Evolutionary conservation across 2,329 filamentous ascomycete species (phyloP), one percentile per base, ranked within the genome.

Genomic region (Diplodia intermedia): DNA sequence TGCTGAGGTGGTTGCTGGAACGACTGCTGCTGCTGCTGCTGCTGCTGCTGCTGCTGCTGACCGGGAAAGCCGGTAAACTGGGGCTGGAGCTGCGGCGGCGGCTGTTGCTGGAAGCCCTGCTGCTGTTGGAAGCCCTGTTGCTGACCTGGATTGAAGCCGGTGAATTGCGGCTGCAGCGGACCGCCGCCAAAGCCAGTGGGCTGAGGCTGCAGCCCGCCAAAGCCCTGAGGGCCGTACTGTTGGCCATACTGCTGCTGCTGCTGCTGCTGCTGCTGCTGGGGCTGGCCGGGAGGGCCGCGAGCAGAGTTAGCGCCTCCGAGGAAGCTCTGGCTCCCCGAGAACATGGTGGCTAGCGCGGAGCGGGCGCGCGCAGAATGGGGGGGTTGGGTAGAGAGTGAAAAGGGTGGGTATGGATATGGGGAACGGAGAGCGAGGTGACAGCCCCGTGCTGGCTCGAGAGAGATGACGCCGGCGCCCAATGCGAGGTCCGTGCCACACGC

Each of bases 241-340:
- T 74, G 82, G 69, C 75, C 83, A 81, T 73, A 82, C 68, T 74
- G 82, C 70, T 82, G 82, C 74, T 85, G 85, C 68, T 74, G 82
- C 70, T 75, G 83, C 81, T 73, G n/a, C n/a, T n/a, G n/a, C n/a
- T n/a, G 83, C 68, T 74, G 82, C 70, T 82, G 82, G 74, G 85
- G 85, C 72, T 82, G 80, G 71, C 80, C 76, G 77, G 66, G 65
- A 23, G 71, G 88, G 88, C 61, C 91, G 91, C 69, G 89, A 91
- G 78, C 90, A 83, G 86, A 90, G 78, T 90, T 92, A 79, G 86
- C 87, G 82, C 89, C 91, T 80, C 93, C 93, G 75, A 97, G 82
- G 80, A 90, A 97, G 71, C 91, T 90, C 84, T 91, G 96, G 72
- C 92, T 91, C 79, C 90, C 92, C 72, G 93, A 95, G 83, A 92